Percentiles rank a stretch among this genome's conserved stretches.
These are phyloP conservation scores for Trypanosoma boissoni DNA, from an alignment of 208 protist species.

Conservation along the genomic window DNA sequence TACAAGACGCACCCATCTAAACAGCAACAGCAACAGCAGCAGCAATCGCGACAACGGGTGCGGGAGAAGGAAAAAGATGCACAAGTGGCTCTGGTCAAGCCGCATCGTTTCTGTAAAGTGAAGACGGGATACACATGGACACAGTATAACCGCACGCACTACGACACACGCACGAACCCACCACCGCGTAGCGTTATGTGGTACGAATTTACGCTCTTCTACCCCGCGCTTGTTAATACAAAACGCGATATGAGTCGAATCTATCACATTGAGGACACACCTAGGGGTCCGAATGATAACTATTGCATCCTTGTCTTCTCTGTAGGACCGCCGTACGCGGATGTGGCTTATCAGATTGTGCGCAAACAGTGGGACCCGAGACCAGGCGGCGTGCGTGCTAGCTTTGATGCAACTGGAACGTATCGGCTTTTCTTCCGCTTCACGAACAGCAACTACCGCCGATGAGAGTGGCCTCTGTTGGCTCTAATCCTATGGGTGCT, in stretches of 20 bases:
- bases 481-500: too few species aligned
- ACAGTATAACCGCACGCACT: conserved; percentile 99
- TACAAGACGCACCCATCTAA: conserved; percentile 39
- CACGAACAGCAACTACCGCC: conserved; percentile 84
- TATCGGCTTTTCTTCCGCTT: conserved; percentile 88
- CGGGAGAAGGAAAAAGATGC: conserved; percentile 8
- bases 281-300: conserved; percentile 69
- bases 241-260: conserved; percentile 90
- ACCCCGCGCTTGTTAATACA: conserved; percentile 95
- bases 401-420: conserved; percentile 89
- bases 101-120: conserved; percentile 98
- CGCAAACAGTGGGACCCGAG: conserved; percentile 96
- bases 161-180: conserved; percentile 97
- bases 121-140: conserved; percentile 98
- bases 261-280: conserved; percentile 89
- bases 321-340: conserved; percentile 97
- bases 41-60: conserved; percentile 12
- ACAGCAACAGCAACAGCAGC: conserved; percentile 14
- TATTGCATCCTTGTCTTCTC: conserved; percentile 93
- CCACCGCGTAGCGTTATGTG: conserved; percentile 98
- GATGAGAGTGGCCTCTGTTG: too few species aligned
- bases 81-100: conserved; percentile 86
- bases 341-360: conserved; percentile 98
- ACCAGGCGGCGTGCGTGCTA: conserved; percentile 92
- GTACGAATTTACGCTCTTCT: conserved; percentile 99